These are phyloP conservation scores for Fagopyrum esculentum DNA, from an alignment of 148 eudicot genomes.

Conservation along the genomic window DNA sequence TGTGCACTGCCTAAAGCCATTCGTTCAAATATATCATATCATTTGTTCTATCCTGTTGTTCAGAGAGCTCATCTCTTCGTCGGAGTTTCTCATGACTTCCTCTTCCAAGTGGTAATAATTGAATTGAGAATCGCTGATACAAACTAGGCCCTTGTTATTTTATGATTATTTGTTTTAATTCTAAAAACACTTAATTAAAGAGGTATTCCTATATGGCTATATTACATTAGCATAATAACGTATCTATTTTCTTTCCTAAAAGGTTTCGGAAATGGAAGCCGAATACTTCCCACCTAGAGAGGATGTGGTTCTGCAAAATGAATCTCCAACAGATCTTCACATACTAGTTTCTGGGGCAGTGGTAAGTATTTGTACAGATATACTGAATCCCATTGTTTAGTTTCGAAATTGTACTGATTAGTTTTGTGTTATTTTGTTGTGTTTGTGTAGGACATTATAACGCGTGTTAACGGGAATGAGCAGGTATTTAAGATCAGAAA, in stretches of 20 bases:
- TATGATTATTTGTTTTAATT: too few species aligned
- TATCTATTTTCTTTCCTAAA: not conserved
- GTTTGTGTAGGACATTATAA: conserved; percentile 11
- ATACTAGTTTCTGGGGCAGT: conserved; percentile 80
- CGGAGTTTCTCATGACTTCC: conserved; percentile 34
- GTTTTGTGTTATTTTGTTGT: not conserved
- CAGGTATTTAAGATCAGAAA: conserved; percentile 5
- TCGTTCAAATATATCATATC: conserved; percentile 56
- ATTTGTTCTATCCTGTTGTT: conserved; percentile 61
- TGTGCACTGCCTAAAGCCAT: conserved; percentile 72
- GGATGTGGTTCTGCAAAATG: conserved; percentile 69
- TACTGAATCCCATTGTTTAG: not conserved
- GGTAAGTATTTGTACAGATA: not conserved
- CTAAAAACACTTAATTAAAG: too few species aligned
- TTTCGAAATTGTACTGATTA: not conserved
- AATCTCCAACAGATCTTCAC: conserved; percentile 67
- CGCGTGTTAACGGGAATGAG: not conserved
- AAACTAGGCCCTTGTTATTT: too few species aligned
- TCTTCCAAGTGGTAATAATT: conserved; percentile 11
- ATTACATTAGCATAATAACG: not conserved
- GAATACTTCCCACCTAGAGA: conserved; percentile 89
- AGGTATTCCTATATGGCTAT: too few species aligned
- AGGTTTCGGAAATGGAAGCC: conserved; percentile 77
- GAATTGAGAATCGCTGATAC: too few species aligned
- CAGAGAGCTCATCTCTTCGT: conserved; percentile 58